Base-by-base conservation (phyloP, 768 basidiomycete species). In the Termitomyces sp. region DNA sequence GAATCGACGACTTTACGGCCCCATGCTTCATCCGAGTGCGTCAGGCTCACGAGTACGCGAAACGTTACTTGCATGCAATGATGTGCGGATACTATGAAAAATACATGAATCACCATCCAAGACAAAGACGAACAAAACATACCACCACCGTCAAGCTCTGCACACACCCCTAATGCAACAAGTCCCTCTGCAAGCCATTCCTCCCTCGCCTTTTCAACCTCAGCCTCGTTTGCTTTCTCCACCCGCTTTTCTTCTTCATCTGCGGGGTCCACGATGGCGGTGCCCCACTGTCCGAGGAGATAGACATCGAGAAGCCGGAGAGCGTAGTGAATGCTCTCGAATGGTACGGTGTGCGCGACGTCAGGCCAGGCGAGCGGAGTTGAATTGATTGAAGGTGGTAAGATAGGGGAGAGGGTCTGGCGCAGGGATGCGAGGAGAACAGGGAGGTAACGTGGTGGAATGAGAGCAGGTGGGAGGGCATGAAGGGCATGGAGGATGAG, bases 11-110 rank as follows among this genome's bases (percentile, higher is more conserved):
- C 70, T 42, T 75, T 76, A 31, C 65, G 60, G 37, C 80, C 81
- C 88, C 89, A 92, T 12, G 62, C 62, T 24, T 71, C 67, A 62
- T 85, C 79, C 24, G 78, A 78, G 63, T 91, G 88, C 0, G 88
- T 89, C 8, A 91, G 71, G 51, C 82, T 87, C 56, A 92, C 84
- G 37, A 91, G 79, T 13, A 89, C 81, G 1, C 88, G 83, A 5
- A 92, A 75, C 2, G 78, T 72, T 1, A 80, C 74, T 47, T 87
- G 83, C 36, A 85, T 66, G 58, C 85, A 87, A 62, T 71, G 75
- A 51, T 70, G 71, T 5, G 76, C 53, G 18, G 57, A 60, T 33
- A 50, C 59, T 60, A 9, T 24, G 9, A 26, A 49, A 41, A 36
- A 18, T 20, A n/a, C 31, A 20, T 39, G 2, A 20, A 29, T 5